Evolutionary conservation across 2,329 filamentous ascomycete genomes (phyloP), one percentile per base, ranked within the genome.

Genomic region (Diaporthe capsici): DNA sequence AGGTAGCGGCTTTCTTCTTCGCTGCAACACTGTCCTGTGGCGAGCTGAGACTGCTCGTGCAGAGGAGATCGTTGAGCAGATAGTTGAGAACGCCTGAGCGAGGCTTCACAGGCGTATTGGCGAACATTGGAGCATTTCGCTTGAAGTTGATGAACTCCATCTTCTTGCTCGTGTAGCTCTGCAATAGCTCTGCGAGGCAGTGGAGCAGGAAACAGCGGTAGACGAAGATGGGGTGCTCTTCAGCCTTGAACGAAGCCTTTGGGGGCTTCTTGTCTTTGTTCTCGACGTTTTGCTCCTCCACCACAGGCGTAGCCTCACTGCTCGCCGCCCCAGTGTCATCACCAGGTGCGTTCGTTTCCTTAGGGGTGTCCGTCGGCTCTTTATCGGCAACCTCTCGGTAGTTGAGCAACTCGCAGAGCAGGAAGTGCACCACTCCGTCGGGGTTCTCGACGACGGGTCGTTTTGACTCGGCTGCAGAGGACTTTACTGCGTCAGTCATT

Each of bases 71-170:
- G 79, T 94, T 95, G 67, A 99, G 91, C 49, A 99, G 89, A 81
- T 99, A 99, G 83, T 98, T 98, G 77, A 99, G 87, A 58, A 98
- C 94, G 77, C 94, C 95, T 15, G 96, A 96, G 55, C 97, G 92
- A 74, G 97, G 97, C 84, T 98, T 98, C 22, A 97, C 96, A 7
- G 97, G 97, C 1, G 97, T 98, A 72, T 92, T 92, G 15, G 93
- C 93, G 79, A 95, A 93, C 60, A 95, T 90, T 63, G 96, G 95
- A 9, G 95, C 93, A 81, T 96, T 98, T 76, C 96, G 93, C 79
- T 97, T 98, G 86, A 98, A 99, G 84, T 98, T 98, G 87, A 99
- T 98, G 82, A 99, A 98, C 82, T 99, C 97, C 58, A 99, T 92
- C 88, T 99, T 99, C 12, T 95, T 95, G 72, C 95, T 92, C 79